Evolutionary conservation across 23 red algal species (phyloP).

Genomic region (Gracilaria vermiculophylla): DNA sequence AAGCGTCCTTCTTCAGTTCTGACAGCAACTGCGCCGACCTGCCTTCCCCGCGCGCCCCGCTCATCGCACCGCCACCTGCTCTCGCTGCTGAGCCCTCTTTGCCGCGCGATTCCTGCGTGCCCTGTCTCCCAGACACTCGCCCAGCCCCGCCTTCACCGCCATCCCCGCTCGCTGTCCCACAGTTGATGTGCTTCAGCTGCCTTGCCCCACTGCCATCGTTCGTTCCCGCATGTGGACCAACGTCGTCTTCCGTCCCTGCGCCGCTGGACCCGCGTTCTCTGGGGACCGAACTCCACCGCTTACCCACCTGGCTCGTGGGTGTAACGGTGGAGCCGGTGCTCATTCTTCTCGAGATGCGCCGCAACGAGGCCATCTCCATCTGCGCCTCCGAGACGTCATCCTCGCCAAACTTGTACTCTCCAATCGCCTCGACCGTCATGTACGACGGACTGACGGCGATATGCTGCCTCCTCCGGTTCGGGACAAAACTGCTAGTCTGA

Average conservation of each 20-base stretch:
- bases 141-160: background rate
- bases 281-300: background rate
- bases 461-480: background rate
- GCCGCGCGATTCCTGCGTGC: background rate
- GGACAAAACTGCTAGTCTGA: conserved; percentile 23
- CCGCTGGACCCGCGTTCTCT: background rate
- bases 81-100: background rate
- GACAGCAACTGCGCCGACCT: background rate
- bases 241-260: background rate
- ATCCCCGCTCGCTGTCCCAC: background rate
- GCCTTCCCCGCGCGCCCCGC: background rate
- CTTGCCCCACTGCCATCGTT: background rate
- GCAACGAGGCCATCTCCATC: background rate
- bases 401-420: conserved; percentile 27
- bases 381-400: background rate
- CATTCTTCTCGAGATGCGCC: background rate
- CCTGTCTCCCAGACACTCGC: background rate
- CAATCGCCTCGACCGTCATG: conserved; percentile 3
- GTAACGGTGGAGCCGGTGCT: background rate
- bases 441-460: background rate
- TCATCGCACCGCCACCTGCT: background rate
- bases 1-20: conserved; percentile 27
- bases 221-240: background rate
- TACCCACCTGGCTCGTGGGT: background rate
- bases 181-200: background rate